Conservation (phyloP, 2,329 filamentous ascomycete species). For the Fusarium scirpi region DNA sequence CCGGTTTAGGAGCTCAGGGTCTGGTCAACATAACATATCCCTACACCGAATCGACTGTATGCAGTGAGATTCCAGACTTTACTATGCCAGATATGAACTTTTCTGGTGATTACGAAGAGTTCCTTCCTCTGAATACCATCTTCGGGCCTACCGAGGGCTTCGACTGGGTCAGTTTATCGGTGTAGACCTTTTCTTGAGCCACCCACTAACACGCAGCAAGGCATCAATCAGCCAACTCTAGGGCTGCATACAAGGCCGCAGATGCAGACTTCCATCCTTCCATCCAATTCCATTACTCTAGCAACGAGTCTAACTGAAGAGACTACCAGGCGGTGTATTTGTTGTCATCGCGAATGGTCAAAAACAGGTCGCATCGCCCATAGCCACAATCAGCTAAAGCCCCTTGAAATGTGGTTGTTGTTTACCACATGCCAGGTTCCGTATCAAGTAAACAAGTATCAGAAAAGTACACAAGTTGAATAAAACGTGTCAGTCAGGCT, state of each 20-base stretch:
- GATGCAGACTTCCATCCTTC: not conserved
- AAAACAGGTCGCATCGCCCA: conserved; percentile 27
- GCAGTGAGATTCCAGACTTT: conserved; percentile 14
- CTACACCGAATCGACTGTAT: conserved; percentile 6
- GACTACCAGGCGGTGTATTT: not conserved
- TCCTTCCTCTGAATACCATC: conserved; percentile 54
- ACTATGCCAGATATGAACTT: conserved; percentile 30
- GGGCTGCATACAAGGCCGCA: conserved; percentile 20
- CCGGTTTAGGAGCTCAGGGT: conserved; percentile 5
- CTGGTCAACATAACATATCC: not conserved
- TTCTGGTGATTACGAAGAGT: conserved; percentile 49
- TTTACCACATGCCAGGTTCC: not conserved
- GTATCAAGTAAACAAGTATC: not conserved
- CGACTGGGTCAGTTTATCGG: conserved; percentile 55
- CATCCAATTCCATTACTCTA: conserved; percentile 7
- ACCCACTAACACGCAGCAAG: conserved; percentile 33
- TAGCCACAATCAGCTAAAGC: not conserved
- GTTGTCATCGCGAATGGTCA: conserved; percentile 32
- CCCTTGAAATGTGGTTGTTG: not conserved
- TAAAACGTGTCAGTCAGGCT: conserved; percentile 3
- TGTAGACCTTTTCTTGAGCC: not conserved
- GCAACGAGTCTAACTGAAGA: conserved; percentile 8
- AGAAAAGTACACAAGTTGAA: not conserved
- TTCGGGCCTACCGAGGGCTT: conserved; percentile 51
- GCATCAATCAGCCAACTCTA: conserved; percentile 47